A percentile compares a stretch with the other conserved stretches of the same genome.
phyloP scores from a whole-genome alignment of 257 asterid species.

The Ligustrum vulgare region DNA sequence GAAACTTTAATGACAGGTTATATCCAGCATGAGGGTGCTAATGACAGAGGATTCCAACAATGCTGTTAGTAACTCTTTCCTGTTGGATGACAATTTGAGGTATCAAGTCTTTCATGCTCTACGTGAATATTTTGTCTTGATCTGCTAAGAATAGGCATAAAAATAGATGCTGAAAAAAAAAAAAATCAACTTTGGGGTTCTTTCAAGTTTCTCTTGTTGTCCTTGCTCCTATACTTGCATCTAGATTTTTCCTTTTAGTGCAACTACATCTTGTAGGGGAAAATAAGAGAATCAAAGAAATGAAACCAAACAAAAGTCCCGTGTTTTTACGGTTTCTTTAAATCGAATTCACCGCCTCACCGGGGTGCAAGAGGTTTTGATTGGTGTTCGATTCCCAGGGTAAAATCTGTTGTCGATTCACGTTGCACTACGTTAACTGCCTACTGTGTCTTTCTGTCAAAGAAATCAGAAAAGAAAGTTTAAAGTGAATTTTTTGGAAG shows the following conservation, averaged over 20 bases:
- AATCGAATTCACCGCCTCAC: too few relatives aligned
- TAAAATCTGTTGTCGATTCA: too few relatives aligned
- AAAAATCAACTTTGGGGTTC: background rate
- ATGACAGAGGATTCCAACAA: conserved; percentile 95
- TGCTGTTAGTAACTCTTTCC: conserved; percentile 77
- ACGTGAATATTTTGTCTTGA: background rate
- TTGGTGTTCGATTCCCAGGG: too few relatives aligned
- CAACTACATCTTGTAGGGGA: too few relatives aligned
- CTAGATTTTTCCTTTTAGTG: background rate
- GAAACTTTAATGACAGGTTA: conserved; percentile 53
- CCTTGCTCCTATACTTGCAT: background rate
- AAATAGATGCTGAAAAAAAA: background rate
- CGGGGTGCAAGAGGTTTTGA: too few relatives aligned
- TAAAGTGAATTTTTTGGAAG: too few relatives aligned
- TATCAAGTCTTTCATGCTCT: conserved; percentile 13
- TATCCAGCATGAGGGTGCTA: conserved; percentile 91
- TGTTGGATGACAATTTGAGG: conserved; percentile 97
- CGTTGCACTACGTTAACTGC: too few relatives aligned
- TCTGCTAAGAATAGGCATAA: background rate
- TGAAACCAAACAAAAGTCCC: too few relatives aligned
- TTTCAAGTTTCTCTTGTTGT: background rate
- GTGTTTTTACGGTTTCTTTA: too few relatives aligned
- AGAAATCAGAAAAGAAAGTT: too few relatives aligned
- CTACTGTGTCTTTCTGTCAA: too few relatives aligned
- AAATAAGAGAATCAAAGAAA: too few relatives aligned